These are phyloP conservation scores for Betula pendula DNA, from an alignment of 306 rosid genomes.

Conservation along the genomic window DNA sequence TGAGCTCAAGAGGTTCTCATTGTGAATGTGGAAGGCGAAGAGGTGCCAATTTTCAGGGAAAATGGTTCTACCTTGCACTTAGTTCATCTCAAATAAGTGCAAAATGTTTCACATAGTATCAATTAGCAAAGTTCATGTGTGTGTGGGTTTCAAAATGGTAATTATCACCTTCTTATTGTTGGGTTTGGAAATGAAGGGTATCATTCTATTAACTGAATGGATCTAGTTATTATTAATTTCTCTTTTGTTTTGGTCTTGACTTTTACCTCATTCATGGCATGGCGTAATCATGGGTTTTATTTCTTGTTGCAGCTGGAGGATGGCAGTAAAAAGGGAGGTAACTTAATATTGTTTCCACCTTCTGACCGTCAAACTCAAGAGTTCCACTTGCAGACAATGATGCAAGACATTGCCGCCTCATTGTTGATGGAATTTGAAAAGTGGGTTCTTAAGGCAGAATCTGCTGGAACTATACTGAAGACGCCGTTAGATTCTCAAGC, in stretches of 20 bases:
- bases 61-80: neutral
- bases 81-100: neutral
- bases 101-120: neutral
- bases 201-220: neutral
- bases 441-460: conserved; percentile 96
- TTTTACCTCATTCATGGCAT: neutral
- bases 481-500: conserved; percentile 99
- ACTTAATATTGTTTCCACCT: conserved; percentile 88
- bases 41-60: neutral
- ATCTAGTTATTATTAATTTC: neutral
- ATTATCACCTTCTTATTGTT: neutral
- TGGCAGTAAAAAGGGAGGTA: conserved; percentile 73
- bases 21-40: neutral
- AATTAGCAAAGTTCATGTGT: neutral
- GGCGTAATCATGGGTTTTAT: neutral
- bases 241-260: neutral
- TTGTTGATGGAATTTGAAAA: conserved; percentile 95
- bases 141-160: neutral
- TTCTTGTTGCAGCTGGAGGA: conserved; percentile 73
- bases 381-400: conserved; percentile 88
- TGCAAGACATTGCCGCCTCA: conserved; percentile 94
- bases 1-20: neutral
- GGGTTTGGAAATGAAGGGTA: neutral
- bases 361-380: conserved; percentile 82
- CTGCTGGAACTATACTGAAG: conserved; percentile 94